Base-by-base conservation (phyloP, 345 rosid genomes). In the Xanthoceras sorbifolium region DNA sequence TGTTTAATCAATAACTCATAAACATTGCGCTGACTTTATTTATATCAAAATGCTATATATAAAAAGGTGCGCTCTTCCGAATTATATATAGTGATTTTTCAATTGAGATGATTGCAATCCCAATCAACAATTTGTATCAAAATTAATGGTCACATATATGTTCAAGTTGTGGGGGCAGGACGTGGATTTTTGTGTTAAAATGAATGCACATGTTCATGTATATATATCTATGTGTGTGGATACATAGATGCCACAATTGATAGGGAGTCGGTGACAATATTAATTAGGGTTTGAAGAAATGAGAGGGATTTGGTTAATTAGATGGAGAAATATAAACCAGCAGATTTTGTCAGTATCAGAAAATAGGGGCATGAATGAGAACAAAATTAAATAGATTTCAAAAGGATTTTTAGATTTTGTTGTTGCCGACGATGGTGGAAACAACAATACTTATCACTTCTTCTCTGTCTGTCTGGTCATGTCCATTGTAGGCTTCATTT, bases 341-440 rank as follows among this genome's bases (percentile, higher is more conserved):
- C 72, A 70, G 6, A 81, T n/a, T 79, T 84, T 79, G 82, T 73
- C 84, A 65, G 71, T 70, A 79, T 73, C 71, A 42, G 65, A 63
- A 52, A 22, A 62, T 52, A 60, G 64, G 78, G 57, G 22, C 46
- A 46, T 22, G 75, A 31, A 82, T 61, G 77, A 67, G 64, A 79
- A 69, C 75, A 80, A 79, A n/a, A 57, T 8, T 57, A 57, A 61
- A 29, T 22, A 63, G n/a, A 75, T 83, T 81, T 83, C 81, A 82
- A 57, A 20, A 80, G 82, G 82, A 78, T 80, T 78, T 80, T 76
- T 61, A 66, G 88, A 78, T 82, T 85, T 85, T 82, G 77, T 85
- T 80, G 82, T 78, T 82, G 78, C 79, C 77, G 75, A 67, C 83
- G 69, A 29, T 42, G 71, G 60, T 32, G 74, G 64, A 78, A 79